Percentiles rank a stretch among this genome's conserved stretches.
These are phyloP conservation scores for Meyerozyma guilliermondii DNA, from an alignment of 1,139 yeast genomes.

Conservation along the genomic window DNA sequence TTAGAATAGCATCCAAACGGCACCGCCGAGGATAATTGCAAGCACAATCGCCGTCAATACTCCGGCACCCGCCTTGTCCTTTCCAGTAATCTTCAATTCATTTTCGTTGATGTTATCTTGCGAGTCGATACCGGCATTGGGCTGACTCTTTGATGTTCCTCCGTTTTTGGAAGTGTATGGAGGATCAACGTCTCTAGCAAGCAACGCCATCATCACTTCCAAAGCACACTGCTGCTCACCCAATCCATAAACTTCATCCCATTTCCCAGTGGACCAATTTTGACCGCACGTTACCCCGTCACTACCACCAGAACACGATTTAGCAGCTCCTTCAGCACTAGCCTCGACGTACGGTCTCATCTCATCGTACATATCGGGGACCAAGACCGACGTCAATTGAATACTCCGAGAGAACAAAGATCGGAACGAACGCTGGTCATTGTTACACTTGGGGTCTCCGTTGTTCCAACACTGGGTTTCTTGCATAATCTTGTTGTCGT, in stretches of 20 bases:
- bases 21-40: conserved; percentile 56
- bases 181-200: conserved; percentile 48
- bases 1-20: conserved; percentile 66
- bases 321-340: conserved; percentile 77
- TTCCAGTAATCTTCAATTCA: conserved; percentile 45
- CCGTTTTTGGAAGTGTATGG: conserved; percentile 58
- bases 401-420: conserved; percentile 75
- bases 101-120: conserved; percentile 28
- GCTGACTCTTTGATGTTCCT: conserved; percentile 56
- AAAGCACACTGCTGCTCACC: conserved; percentile 93
- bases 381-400: conserved; percentile 68
- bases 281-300: conserved; percentile 91
- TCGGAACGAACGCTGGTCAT: conserved; percentile 86
- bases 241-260: conserved; percentile 81
- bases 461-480: conserved; percentile 78
- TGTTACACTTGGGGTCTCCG: conserved; percentile 53
- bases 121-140: conserved; percentile 51
- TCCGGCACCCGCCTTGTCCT: conserved; percentile 87
- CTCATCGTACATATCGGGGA: conserved; percentile 53
- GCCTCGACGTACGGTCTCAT: conserved; percentile 47
- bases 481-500: conserved; percentile 52
- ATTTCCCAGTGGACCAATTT: conserved; percentile 63
- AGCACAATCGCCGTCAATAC: conserved; percentile 76
- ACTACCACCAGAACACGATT: conserved; percentile 76
- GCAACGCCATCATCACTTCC: conserved; percentile 66